These are phyloP conservation scores for Penicillium concentricum DNA, from an alignment of 2,329 filamentous ascomycete genomes.

Conservation along the genomic window DNA sequence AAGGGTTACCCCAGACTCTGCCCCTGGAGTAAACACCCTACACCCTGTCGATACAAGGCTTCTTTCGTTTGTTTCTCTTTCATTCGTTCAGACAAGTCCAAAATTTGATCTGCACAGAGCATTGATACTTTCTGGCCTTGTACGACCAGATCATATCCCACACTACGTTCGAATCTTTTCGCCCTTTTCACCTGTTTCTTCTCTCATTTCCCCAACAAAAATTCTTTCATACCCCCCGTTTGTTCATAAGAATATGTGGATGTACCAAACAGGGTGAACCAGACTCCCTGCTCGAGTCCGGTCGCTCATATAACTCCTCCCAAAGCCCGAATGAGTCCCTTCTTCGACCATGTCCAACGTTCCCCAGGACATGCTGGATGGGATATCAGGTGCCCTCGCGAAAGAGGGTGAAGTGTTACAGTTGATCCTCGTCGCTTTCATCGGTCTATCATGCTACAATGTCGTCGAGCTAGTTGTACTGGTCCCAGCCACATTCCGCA, in stretches of 20 bases:
- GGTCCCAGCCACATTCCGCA: conserved; percentile 41
- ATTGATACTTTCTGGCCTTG: neutral
- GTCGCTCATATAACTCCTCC: neutral
- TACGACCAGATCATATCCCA: conserved; percentile 3
- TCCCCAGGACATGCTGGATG: conserved; percentile 27
- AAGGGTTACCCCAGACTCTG: neutral
- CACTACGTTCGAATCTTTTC: neutral
- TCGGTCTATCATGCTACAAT: conserved; percentile 48
- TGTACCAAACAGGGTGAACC: conserved; percentile 21
- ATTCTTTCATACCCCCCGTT: neutral
- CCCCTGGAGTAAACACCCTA: neutral
- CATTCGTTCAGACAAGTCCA: neutral
- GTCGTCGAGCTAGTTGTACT: conserved; percentile 46
- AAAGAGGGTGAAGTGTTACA: conserved; percentile 21
- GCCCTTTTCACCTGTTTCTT: neutral
- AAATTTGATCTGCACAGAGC: neutral
- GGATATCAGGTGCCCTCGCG: conserved; percentile 32
- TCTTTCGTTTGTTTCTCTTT: neutral
- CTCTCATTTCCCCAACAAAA: neutral
- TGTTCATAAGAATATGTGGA: conserved; percentile 13
- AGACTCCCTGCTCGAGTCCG: conserved; percentile 1
- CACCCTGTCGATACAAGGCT: neutral
- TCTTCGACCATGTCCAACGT: conserved; percentile 12
- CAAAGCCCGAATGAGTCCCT: neutral
- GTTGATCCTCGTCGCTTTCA: conserved; percentile 32